Conservation (phyloP, 768 basidiomycete genomes). For the Bullera alba region DNA sequence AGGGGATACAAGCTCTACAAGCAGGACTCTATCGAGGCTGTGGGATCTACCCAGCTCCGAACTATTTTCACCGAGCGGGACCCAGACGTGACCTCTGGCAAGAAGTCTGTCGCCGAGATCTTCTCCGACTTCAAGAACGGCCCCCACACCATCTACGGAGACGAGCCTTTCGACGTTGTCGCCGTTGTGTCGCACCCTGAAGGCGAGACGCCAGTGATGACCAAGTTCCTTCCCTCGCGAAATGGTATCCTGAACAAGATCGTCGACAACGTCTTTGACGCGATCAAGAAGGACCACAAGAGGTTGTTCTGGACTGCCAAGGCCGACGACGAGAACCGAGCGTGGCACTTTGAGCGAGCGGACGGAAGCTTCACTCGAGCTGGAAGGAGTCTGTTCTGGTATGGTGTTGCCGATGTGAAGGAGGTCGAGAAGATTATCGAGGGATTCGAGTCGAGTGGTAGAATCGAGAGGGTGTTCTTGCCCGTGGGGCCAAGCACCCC, state of each 20-base stretch:
- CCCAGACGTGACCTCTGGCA: conserved; percentile 76
- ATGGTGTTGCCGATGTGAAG: conserved; percentile 80
- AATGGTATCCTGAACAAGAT: conserved; percentile 88
- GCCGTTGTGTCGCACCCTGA: conserved; percentile 89
- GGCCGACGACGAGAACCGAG: conserved; percentile 89
- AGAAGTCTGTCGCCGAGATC: conserved; percentile 77
- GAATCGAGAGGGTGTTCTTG: conserved; percentile 82
- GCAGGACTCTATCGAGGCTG: conserved; percentile 67
- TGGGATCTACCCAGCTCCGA: conserved; percentile 90
- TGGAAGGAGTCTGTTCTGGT: conserved; percentile 94
- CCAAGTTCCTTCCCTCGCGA: conserved; percentile 80
- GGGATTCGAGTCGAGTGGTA: conserved; percentile 56
- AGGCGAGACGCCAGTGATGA: conserved; percentile 79
- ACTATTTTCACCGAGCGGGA: conserved; percentile 93
- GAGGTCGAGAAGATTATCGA: conserved; percentile 84
- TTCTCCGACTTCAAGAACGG: conserved; percentile 71
- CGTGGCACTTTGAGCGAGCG: conserved; percentile 98
- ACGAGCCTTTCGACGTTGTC: conserved; percentile 91
- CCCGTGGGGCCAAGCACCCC: conserved; percentile 56
- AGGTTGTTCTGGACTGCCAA: conserved; percentile 96
- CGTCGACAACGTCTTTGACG: conserved; percentile 91
- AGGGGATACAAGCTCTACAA: conserved; percentile 97
- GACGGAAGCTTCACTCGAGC: conserved; percentile 95
- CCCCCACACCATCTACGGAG: conserved; percentile 93
- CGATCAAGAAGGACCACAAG: conserved; percentile 91